Evolutionary conservation across 129 eudicot species (phyloP), one percentile per base, ranked within the genome.

Genomic region (Flaveria bidentis): DNA sequence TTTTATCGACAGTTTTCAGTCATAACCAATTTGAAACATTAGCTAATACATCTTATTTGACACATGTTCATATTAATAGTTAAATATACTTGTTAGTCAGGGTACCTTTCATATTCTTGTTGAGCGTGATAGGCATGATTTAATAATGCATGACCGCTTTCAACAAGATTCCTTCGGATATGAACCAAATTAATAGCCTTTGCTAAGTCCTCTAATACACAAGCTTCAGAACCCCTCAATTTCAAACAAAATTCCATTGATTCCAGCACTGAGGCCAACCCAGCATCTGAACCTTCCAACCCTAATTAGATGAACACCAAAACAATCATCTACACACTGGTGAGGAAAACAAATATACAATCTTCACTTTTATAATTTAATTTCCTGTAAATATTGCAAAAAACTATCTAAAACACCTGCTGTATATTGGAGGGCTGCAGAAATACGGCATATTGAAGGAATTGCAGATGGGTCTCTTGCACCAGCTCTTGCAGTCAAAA

Each of bases 401-500:
- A 50, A 51, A 77, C 36, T 45, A 30, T 49, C 39, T 72, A 74
- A 68, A 86, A 64, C 44, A 91, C 99, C 99, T 79, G 94, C 86
- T 76, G 97, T 92, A 73, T 91, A 91, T 50, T 95, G 97, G 72
- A 91, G 93, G 64, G 99, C 96, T 58, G 99, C 88, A 20, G 99
- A 91, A 78, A 95, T 86, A 18, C 99, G 99, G 69, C 97, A 95
- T 52, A 95, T 89, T 33, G 99, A 95, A 66, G 99, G 99, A 80
- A 95, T 86, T 0, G 99, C 97, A 67, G 96, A 91, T 39, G 99
- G 97, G 87, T 95, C 99, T 82, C 97, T 84, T 8, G 92, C 94
- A 75, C 99, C 99, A 67, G 99, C 99, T 82, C 97, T 86, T 50
- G 99, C 99, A 75, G 97, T 95, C 84, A 95, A 80, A 72, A 95